Evolutionary conservation across 805 yeast genomes (phyloP).

Genomic region (Lipomyces chichibuensis): DNA sequence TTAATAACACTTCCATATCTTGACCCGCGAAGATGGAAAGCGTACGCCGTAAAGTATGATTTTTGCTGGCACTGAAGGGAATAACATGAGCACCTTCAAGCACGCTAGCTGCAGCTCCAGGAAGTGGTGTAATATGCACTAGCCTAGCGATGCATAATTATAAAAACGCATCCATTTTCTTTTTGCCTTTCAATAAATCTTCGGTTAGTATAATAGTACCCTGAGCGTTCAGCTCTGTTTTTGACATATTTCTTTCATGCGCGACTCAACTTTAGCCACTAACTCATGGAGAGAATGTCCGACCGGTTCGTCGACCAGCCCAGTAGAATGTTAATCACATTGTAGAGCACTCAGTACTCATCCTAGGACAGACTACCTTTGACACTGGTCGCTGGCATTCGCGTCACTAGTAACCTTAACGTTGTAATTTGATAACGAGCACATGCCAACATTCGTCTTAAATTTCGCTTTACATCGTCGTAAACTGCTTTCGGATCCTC

Average conservation of each 20-base stretch:
- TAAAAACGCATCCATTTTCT: not conserved
- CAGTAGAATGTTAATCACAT: not conserved
- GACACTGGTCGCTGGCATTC: not conserved
- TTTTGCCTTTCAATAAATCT: not conserved
- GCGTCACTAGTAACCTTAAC: not conserved
- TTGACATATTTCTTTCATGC: not conserved
- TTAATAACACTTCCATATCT: not conserved
- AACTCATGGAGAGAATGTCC: not conserved
- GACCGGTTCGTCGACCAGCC: not conserved
- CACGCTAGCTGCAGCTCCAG: not conserved
- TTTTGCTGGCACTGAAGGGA: not conserved
- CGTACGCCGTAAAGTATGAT: not conserved
- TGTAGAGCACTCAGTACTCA: not conserved
- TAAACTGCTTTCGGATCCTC: not conserved
- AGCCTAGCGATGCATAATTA: not conserved
- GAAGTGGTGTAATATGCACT: not conserved
- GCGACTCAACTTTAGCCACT: not conserved
- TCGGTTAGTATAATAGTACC: not conserved
- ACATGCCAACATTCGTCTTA: not conserved
- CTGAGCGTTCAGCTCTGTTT: not conserved
- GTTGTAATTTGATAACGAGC: not conserved
- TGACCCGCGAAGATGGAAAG: not conserved
- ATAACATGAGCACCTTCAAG: conserved; percentile 3
- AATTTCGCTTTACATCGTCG: not conserved
- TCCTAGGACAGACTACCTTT: not conserved